Base-by-base conservation (phyloP, 1,284 basidiomycete genomes). In the Melampsora americana region DNA sequence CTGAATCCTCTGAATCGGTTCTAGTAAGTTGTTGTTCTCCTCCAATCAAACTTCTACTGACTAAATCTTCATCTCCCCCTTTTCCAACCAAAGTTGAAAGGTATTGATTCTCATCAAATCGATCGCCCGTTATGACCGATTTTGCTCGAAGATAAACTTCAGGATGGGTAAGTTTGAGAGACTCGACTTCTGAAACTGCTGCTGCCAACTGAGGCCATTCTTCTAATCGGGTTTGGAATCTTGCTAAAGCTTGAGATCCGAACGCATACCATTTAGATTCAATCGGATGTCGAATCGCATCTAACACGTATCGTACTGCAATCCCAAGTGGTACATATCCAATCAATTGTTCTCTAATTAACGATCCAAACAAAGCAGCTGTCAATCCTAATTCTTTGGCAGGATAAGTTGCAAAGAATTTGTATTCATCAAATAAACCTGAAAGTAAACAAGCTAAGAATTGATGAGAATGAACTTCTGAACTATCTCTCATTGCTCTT, bases 391-490 rank as follows among this genome's bases (percentile, higher is more conserved):
- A 87, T 85, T 99, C 94, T 78, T 93, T 92, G 39, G 92, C 87
- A 18, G 96, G 96, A 82, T 99, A 95, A 69, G 92, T 91, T 82
- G 96, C 93, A 88, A 99, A 97, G 86, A 97, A 99, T 82, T 95
- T 94, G 88, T 97, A 97, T 86, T 99, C 96, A 88, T 99, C 96
- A 84, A 99, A 99, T 71, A 99, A 88, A 85, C 97, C 96, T 85
- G 98, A 95, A 69, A 99, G 89, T 88, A 97, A 95, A 87, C 95
- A 98, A 16, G 95, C 96, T 82, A 99, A 97, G 77, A 97, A 89
- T 85, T 99, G 93, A 82, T 95, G 93, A 80, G 98, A 94, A 78
- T 90, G 89, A 53, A 89, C 83, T 80, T 91, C 92, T 35, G 87
- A 86, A 30, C 95, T 96, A 72, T 88, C 88, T 82, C 95, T 92